Evolutionary conservation across 805 yeast genomes (phyloP).

Genomic region (Wickerhamiella australiensis): DNA sequence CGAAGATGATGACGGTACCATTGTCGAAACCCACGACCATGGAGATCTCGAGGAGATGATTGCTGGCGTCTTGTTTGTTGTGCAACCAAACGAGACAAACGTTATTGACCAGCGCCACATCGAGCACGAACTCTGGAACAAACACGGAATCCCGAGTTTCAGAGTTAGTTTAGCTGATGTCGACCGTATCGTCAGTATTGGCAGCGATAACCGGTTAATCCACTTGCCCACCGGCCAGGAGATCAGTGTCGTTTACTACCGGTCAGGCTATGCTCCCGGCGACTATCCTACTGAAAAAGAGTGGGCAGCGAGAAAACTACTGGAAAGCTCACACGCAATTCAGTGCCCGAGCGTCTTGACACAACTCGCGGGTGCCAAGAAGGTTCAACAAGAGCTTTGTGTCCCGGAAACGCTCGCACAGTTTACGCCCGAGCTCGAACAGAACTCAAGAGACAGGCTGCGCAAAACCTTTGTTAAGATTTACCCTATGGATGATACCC

Average conservation of each 20-base stretch:
- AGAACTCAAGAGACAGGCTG: slow-evolving; percentile 26
- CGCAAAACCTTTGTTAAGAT: slow-evolving; percentile 67
- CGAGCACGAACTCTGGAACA: slow-evolving; percentile 53
- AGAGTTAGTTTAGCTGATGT: slow-evolving; percentile 60
- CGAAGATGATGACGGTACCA: slow-evolving; percentile 16
- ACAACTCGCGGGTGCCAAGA: slow-evolving; percentile 87
- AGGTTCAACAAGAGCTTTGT: slow-evolving; percentile 81
- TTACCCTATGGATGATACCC: slow-evolving; percentile 67
- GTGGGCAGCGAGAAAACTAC: slow-evolving; percentile 63
- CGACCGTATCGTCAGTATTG: slow-evolving; percentile 32
- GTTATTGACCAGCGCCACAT: slow-evolving; percentile 82
- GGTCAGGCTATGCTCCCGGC: slow-evolving; percentile 78
- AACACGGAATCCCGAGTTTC: slow-evolving; percentile 45
- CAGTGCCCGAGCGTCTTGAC: slow-evolving; percentile 85
- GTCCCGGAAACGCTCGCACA: slow-evolving; percentile 36
- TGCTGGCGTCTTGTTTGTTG: slow-evolving; percentile 53
- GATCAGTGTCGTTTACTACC: slow-evolving; percentile 76
- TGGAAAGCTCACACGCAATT: slow-evolving; percentile 70
- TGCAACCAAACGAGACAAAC: slow-evolving; percentile 78
- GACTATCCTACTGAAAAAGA: slow-evolving; percentile 57
- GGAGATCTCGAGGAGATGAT: slow-evolving; percentile 15
- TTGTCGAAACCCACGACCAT: background rate
- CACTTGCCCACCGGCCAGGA: slow-evolving; percentile 49
- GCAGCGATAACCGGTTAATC: slow-evolving; percentile 32
- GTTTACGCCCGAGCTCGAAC: slow-evolving; percentile 33